These are phyloP conservation scores for Candida schatavii DNA, from an alignment of 805 yeast species.

Conservation along the genomic window DNA sequence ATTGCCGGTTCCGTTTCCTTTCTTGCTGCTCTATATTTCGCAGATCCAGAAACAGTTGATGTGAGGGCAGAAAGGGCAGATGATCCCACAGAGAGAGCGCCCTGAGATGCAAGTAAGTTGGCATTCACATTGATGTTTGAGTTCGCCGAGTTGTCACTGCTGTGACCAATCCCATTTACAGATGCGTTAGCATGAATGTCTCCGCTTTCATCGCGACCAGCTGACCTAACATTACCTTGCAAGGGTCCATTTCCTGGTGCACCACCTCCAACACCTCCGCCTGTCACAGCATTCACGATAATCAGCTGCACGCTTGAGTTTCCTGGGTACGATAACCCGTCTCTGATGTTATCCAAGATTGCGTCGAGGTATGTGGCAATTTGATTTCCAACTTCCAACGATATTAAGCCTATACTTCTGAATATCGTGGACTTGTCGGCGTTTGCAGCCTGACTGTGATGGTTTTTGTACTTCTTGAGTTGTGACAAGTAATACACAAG, in stretches of 20 bases:
- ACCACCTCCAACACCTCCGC: slow-evolving; percentile 6
- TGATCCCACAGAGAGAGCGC: slow-evolving; percentile 4
- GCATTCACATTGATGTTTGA: slow-evolving; percentile 6
- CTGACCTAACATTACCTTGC: neutral
- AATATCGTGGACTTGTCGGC: slow-evolving; percentile 73
- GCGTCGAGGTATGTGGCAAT: slow-evolving; percentile 87
- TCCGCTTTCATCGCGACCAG: neutral
- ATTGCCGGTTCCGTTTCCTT: slow-evolving; percentile 81
- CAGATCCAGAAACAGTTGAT: slow-evolving; percentile 31
- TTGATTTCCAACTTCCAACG: slow-evolving; percentile 74
- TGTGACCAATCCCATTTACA: neutral
- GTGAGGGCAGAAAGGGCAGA: slow-evolving; percentile 20
- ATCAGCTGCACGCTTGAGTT: slow-evolving; percentile 39
- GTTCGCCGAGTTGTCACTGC: neutral
- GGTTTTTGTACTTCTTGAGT: slow-evolving; percentile 60
- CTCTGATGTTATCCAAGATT: slow-evolving; percentile 78
- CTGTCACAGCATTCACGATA: slow-evolving; percentile 37
- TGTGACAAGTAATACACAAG: slow-evolving; percentile 75
- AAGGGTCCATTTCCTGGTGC: slow-evolving; percentile 7
- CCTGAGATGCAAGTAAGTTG: slow-evolving; percentile 2
- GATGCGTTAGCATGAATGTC: neutral
- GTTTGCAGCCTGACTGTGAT: slow-evolving; percentile 35
- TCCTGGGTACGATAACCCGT: slow-evolving; percentile 54
- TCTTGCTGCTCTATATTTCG: slow-evolving; percentile 54
- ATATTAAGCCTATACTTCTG: slow-evolving; percentile 79